Evolutionary conservation across 768 basidiomycete species (phyloP), one percentile per base, ranked within the genome.

Genomic region (Cyclocybe cylindracea): DNA sequence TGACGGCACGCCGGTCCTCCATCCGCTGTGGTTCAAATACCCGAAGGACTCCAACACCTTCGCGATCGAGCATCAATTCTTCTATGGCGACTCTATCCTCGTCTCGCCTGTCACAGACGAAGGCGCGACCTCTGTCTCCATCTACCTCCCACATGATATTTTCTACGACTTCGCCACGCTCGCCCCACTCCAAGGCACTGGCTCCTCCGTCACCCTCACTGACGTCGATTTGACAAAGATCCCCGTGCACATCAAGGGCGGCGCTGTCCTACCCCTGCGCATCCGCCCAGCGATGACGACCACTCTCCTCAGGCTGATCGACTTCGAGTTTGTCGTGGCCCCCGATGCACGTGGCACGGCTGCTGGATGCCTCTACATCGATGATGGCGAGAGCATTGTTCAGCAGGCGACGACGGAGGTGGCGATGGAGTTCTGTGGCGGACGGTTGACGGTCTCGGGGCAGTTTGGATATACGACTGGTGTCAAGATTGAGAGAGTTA

Each of bases 1-100:
- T 11, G 77, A 82, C 52, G 87, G 86, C n/a, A 82, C 83, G 0
- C 84, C 86, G 4, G 75, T 86, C 24, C 69, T 86, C 14, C 72
- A 80, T 48, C 84, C 86, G 10, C 64, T 87, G 33, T 87, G 78
- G 76, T 86, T 78, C 77, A 78, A 79, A 54, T 89, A 86, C 58
- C 85, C 87, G 6, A 75, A 79, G 49, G 87, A 89, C 64, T 10
- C 68, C 1, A 69, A 73, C 34, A 86, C 86, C 0, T 87, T 74
- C 65, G 61, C 70, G 4, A 80, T 87, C 61, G 85, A 86, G 55
- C 73, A 80, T 33, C 86, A 89, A 59, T 87, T 84, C 76, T 78
- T 88, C 73, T 87, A 75, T 58, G 87, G n/a, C n/a, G n/a, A n/a
- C n/a, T n/a, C n/a, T n/a, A n/a, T n/a, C n/a, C n/a, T n/a, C n/a